Percentiles rank a stretch among this genome's conserved stretches.
phyloP scores from a whole-genome alignment of 2,329 filamentous ascomycete genomes.

The Botrytis elliptica region DNA sequence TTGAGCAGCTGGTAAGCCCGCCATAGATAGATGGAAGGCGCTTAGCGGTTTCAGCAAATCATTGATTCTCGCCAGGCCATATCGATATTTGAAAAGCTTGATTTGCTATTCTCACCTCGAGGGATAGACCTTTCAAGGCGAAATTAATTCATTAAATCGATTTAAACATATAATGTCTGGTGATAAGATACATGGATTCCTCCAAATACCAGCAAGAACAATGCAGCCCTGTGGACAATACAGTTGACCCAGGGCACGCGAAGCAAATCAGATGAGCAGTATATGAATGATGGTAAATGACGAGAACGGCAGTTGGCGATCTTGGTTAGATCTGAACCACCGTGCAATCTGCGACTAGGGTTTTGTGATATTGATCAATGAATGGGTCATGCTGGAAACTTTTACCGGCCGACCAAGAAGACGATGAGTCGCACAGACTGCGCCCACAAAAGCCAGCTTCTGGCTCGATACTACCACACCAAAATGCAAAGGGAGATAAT shows the following conservation, averaged over 20 bases:
- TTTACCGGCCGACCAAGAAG: conserved; percentile 16
- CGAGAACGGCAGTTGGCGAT: conserved; percentile 21
- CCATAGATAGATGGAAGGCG: not conserved
- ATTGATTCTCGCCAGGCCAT: not conserved
- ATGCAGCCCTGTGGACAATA: conserved; percentile 20
- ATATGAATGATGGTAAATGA: conserved; percentile 9
- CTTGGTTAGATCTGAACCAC: conserved; percentile 21
- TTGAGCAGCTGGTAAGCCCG: conserved; percentile 4
- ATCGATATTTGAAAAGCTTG: not conserved
- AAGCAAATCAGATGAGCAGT: conserved; percentile 20
- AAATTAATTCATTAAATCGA: not conserved
- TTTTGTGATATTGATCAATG: conserved; percentile 10
- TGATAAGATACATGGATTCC: conserved; percentile 7
- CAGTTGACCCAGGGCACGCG: conserved; percentile 9
- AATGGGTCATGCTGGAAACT: conserved; percentile 21
- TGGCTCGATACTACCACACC: conserved; percentile 8
- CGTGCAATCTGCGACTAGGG: conserved; percentile 18
- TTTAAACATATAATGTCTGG: not conserved
- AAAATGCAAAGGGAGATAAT: not conserved
- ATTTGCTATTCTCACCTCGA: not conserved
- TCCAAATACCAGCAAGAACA: not conserved
- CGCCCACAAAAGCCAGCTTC: conserved; percentile 2
- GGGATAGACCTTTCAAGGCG: not conserved
- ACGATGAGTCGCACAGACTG: conserved; percentile 3
- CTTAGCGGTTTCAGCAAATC: not conserved